Conservation (phyloP, 768 basidiomycete species). For the Pisolithus albus region DNA sequence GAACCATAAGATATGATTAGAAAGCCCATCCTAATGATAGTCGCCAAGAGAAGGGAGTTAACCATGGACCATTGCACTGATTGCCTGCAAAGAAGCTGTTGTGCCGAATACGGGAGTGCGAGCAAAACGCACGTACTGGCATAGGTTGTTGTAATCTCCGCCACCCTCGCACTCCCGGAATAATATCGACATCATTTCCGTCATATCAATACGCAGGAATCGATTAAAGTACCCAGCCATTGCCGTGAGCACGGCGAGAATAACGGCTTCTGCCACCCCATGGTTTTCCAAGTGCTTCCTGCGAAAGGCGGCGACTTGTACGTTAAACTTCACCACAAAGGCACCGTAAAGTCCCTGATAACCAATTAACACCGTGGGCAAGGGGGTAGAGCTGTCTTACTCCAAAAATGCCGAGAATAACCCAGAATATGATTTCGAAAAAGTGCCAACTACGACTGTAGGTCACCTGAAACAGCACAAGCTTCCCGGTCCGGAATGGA, state of each 20-base stretch:
- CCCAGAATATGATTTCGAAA: conserved; percentile 95
- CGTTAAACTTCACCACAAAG: conserved; percentile 93
- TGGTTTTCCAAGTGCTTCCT: conserved; percentile 81
- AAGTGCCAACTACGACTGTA: conserved; percentile 99
- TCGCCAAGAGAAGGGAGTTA: conserved; percentile 87
- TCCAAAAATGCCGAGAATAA: conserved; percentile 93
- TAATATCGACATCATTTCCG: conserved; percentile 87
- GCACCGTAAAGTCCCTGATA: conserved; percentile 91
- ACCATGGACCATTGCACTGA: conserved; percentile 92
- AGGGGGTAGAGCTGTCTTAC: conserved; percentile 37
- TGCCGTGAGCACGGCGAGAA: conserved; percentile 81
- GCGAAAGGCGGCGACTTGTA: conserved; percentile 92
- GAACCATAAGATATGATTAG: conserved; percentile 92
- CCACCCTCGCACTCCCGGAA: conserved; percentile 96
- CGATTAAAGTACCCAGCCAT: conserved; percentile 91
- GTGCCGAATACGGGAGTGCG: not conserved
- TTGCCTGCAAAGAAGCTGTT: conserved; percentile 43
- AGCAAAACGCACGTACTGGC: conserved; percentile 65
- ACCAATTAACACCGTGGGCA: conserved; percentile 6
- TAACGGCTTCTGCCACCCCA: conserved; percentile 84
- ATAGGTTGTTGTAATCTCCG: conserved; percentile 83
- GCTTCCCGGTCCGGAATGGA: conserved; percentile 94
- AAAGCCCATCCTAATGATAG: conserved; percentile 77
- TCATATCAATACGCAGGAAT: conserved; percentile 96
- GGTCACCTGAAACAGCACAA: conserved; percentile 96